Percentiles rank a stretch among this genome's conserved stretches.
Conservation (phyloP, 2,329 filamentous ascomycete species). For the Epicoccum nigrum region DNA sequence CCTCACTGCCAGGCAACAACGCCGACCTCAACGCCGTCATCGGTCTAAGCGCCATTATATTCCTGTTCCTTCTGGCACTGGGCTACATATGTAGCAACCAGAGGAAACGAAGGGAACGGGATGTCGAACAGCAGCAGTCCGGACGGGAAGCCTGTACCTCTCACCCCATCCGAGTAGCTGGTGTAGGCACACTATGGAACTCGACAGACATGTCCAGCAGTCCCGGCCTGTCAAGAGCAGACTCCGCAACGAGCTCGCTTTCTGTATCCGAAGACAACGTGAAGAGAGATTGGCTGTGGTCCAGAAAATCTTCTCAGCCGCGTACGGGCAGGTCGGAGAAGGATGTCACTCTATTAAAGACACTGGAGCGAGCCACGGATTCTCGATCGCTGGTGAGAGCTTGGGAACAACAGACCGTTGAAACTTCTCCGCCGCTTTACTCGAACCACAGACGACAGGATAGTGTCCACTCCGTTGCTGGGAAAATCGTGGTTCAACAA, state of each 20-base stretch:
- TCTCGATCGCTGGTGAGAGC: background rate
- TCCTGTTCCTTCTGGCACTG: background rate
- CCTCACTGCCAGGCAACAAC: background rate
- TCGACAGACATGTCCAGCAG: too few species aligned
- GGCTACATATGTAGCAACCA: background rate
- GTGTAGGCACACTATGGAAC: too few species aligned
- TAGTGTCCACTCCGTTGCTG: background rate
- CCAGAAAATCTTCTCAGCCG: background rate
- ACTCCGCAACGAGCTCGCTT: background rate
- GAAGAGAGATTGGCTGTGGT: too few species aligned
- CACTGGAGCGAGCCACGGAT: too few species aligned
- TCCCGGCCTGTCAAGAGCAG: background rate
- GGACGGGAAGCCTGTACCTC: background rate
- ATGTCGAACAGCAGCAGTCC: background rate
- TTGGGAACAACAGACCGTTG: background rate
- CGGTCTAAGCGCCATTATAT: background rate
- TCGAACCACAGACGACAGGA: conserved; percentile 1
- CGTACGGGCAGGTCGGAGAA: background rate
- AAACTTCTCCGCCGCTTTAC: background rate
- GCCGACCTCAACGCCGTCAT: conserved; percentile 1
- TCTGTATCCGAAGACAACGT: background rate
- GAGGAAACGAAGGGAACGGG: background rate
- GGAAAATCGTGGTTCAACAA: background rate
- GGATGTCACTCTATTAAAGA: background rate
- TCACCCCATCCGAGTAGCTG: too few species aligned